Conservation (phyloP, 2,329 filamentous ascomycete species). For the Fusarium ambrosium region DNA sequence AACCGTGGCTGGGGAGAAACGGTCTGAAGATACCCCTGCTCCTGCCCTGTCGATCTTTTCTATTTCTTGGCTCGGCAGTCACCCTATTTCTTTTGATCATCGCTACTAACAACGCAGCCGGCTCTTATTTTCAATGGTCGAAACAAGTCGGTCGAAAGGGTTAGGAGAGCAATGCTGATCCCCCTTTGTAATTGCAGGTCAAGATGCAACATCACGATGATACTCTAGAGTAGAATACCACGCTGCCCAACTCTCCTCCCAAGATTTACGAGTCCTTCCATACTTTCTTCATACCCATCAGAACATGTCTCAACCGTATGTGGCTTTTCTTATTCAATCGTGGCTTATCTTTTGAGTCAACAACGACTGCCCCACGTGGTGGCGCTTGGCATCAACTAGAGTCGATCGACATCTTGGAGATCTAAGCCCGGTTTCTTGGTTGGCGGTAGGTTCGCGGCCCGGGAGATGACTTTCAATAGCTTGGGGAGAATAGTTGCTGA, state of each 20-base stretch:
- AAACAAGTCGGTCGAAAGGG: slow-evolving; percentile 1
- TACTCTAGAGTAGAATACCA: background rate
- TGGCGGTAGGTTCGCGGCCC: slow-evolving; percentile 2
- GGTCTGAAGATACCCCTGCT: background rate
- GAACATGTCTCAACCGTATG: background rate
- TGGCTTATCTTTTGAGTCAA: background rate
- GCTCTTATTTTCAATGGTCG: background rate
- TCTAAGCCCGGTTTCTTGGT: slow-evolving; percentile 3
- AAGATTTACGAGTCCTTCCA: background rate
- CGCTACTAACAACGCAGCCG: background rate
- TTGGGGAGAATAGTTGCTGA: slow-evolving; percentile 7
- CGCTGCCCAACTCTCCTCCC: background rate
- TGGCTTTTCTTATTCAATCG: background rate
- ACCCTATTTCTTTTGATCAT: slow-evolving; percentile 6
- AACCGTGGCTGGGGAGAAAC: background rate
- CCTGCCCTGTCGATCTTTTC: slow-evolving; percentile 9
- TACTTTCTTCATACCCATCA: background rate
- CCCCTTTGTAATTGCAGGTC: background rate
- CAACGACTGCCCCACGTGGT: slow-evolving; percentile 5
- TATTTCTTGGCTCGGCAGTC: background rate
- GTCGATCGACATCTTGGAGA: background rate
- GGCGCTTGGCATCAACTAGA: background rate
- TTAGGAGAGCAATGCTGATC: background rate
- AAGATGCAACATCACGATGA: background rate
- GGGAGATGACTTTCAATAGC: slow-evolving; percentile 15